Evolutionary conservation across 441 rosid species (phyloP).

Genomic region (Sinapis alba): DNA sequence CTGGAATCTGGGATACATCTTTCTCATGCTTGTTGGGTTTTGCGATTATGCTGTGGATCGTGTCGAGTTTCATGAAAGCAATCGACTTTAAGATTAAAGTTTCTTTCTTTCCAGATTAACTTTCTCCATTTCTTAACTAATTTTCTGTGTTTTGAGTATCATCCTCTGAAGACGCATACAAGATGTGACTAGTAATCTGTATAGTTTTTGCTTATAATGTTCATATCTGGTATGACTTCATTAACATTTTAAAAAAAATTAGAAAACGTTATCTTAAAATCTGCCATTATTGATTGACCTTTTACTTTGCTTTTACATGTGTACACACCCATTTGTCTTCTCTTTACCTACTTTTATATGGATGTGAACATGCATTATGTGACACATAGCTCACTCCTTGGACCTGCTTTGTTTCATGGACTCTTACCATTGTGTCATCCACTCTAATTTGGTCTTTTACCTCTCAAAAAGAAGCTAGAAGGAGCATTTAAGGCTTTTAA

Average conservation of each 20-base stretch:
- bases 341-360: slow-evolving; percentile 10
- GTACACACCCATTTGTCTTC: slow-evolving; percentile 14
- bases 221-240: slow-evolving; percentile 17
- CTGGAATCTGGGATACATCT: slow-evolving; percentile 24
- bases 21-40: slow-evolving; percentile 13
- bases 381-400: slow-evolving; percentile 10
- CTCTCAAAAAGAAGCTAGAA: slow-evolving; percentile 15
- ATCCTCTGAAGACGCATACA: not conserved
- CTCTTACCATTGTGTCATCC: slow-evolving; percentile 12
- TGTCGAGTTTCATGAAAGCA: slow-evolving; percentile 1
- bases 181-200: slow-evolving; percentile 8
- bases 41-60: not conserved
- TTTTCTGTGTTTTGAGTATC: not conserved
- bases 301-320: slow-evolving; percentile 30
- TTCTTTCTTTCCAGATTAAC: not conserved
- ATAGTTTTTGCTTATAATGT: not conserved
- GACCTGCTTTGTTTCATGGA: slow-evolving; percentile 16
- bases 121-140: not conserved
- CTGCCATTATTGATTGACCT: slow-evolving; percentile 26
- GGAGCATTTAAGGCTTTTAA: not conserved
- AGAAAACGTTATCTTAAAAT: slow-evolving; percentile 27
- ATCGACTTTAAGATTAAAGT: not conserved
- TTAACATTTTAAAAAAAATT: not conserved
- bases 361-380: slow-evolving; percentile 23
- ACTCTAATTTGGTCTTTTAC: slow-evolving; percentile 13